phyloP scores from a whole-genome alignment of 768 basidiomycete genomes.

The Calocera cornea region DNA sequence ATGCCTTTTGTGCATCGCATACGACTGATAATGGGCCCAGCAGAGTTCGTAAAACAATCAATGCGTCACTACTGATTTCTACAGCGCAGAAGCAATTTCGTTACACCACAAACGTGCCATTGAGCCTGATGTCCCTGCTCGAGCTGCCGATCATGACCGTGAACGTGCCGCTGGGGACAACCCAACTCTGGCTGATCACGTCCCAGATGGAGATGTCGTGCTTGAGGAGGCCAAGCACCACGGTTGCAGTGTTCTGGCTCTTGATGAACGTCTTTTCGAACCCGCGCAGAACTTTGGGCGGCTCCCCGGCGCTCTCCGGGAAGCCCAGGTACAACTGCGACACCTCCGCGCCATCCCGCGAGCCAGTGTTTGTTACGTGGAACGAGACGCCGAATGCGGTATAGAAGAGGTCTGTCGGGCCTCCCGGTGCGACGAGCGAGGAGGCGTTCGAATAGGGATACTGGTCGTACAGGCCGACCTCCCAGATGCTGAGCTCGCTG shows the following conservation, averaged over 20 bases:
- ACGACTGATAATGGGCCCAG: too few relatives aligned
- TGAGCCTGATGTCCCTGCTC: conserved; percentile 35
- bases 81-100: too few relatives aligned
- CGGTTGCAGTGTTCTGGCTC: conserved; percentile 32
- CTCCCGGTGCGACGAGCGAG: background rate
- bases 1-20: too few relatives aligned
- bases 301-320: conserved; percentile 48
- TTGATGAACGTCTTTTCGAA: conserved; percentile 46
- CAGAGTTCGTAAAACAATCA: too few relatives aligned
- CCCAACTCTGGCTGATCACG: conserved; percentile 60
- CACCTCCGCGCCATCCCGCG: conserved; percentile 51
- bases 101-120: conserved; percentile 24
- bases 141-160: conserved; percentile 49
- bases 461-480: background rate
- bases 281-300: conserved; percentile 56
- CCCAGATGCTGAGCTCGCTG: conserved; percentile 37
- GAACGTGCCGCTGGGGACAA: conserved; percentile 49
- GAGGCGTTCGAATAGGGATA: background rate
- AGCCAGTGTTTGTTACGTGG: conserved; percentile 50
- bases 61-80: too few relatives aligned
- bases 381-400: conserved; percentile 36
- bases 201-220: conserved; percentile 72
- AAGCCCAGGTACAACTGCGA: conserved; percentile 66
- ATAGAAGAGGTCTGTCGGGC: background rate
- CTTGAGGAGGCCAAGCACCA: conserved; percentile 47